A percentile compares a stretch with the other conserved stretches of the same genome.
phyloP scores from a whole-genome alignment of 1,139 yeast genomes.

The Blastobotrys buckinghamii region DNA sequence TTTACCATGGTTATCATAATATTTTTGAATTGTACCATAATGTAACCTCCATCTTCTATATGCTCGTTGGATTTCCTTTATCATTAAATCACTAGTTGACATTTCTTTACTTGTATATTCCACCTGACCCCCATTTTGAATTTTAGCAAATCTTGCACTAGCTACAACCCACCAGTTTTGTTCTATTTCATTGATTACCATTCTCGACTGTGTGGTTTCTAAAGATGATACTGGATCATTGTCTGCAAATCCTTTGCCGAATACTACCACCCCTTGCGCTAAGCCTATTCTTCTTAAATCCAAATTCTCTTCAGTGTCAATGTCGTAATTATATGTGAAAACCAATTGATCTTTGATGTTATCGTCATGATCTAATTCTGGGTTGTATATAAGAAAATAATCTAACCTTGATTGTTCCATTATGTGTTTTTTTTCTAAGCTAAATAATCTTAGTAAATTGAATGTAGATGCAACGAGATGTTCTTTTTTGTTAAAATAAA shows the following conservation, averaged over 20 bases:
- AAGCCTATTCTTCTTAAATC: conserved; percentile 28
- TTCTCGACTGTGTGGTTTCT: conserved; percentile 25
- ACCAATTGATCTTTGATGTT: conserved; percentile 27
- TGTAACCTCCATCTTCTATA: conserved; percentile 28
- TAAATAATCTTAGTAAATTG: no score
- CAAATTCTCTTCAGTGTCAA: conserved; percentile 18
- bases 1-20: conserved; percentile 14
- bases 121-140: conserved; percentile 7
- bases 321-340: conserved; percentile 23
- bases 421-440: not conserved
- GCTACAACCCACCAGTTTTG: conserved; percentile 26
- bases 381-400: conserved; percentile 30
- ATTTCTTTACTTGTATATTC: conserved; percentile 15
- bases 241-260: conserved; percentile 26
- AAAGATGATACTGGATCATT: conserved; percentile 24
- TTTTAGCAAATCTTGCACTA: conserved; percentile 11
- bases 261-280: conserved; percentile 30
- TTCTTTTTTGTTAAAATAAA: no score
- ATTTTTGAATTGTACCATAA: conserved; percentile 21
- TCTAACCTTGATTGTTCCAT: conserved; percentile 16
- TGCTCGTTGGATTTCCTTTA: conserved; percentile 23
- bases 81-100: conserved; percentile 23
- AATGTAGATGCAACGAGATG: no score
- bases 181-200: conserved; percentile 25
- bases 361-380: conserved; percentile 26